Evolutionary conservation across 2,329 filamentous ascomycete genomes (phyloP), one percentile per base, ranked within the genome.

Genomic region (Cladosporium sp.): DNA sequence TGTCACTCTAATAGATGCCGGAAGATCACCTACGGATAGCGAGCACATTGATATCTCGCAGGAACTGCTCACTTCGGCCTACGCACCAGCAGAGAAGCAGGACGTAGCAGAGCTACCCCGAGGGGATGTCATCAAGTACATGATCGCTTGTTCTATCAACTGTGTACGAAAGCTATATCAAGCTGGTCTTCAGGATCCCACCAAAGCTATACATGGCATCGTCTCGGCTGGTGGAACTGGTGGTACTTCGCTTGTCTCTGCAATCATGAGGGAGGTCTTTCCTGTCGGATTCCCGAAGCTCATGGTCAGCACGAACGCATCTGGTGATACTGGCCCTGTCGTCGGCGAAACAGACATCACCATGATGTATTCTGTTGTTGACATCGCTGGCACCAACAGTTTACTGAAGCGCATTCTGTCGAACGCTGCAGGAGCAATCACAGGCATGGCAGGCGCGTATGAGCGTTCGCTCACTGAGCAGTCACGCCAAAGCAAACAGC

Each of bases 351-450:
- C 85, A 0, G 90, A 92, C 68, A 88, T 91, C 57, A 85, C 85
- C 0, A 83, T 92, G 78, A 89, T 90, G 85, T 89, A 90, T 71
- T 88, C 85, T 18, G 87, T 92, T 1, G 89, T 91, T 15, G 90
- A 92, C 66, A 83, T 92, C 60, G 87, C 89, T 1, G 90, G 90
- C 0, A 74, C 86, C 11, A 92, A 91, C 68, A 77, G 81, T 1
- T 78, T 91, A 3, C 76, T 91, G 15, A 80, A 81, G 7, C 78
- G 79, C 2, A 83, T 91, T 0, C 75, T 92, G 7, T 76, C 79
- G 26, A 92, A 92, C 70, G 88, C 89, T 0, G 88, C 85, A 0
- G 85, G 83, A 0, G 85, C 87, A 0, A 86, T 91, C 44, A 79
- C 79, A 0, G 88, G 84, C 0, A 89, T 90, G 82, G 84, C 86